Base-by-base conservation (phyloP, 768 basidiomycete genomes). In the Leccinum longicurvipes region DNA sequence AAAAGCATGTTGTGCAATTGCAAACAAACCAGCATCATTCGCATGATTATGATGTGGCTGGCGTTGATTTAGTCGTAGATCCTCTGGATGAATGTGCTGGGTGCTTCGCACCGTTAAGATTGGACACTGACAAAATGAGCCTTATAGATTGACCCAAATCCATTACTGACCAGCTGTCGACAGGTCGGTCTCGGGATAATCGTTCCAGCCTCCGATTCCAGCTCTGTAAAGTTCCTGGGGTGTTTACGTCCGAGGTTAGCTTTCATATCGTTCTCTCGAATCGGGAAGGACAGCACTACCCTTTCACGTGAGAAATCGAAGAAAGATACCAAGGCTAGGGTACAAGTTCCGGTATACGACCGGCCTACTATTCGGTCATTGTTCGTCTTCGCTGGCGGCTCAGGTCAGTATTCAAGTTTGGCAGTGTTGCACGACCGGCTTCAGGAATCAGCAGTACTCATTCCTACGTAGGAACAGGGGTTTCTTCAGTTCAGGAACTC, bases 321-420 rank as follows among this genome's bases (percentile, higher is more conserved):
- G 9, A 39, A 4, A n/a, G 54, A 11, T 6, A 21, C 21, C 32
- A 47, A 1, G 17, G 9, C 24, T 3, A 24, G 17, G 9, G 21
- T 47, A 19, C 41, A 4, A 6, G 15, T 45, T 27, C 60, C 62
- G 1, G 56, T 62, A 1, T 67, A 63, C 39, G 59, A 59, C 31
- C n/a, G n/a, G n/a, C n/a, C 72, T 56, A 56, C 64, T 28, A 61
- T 72, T 28, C 79, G 81, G 47, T 79, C 78, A 14, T 77, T 86
- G 46, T 71, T 86, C 41, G 77, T 87, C 31, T 78, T 87, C 39
- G 81, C 82, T 60, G 85, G 85, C 69, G 76, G 75, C 17, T 60
- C 67, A 31, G 78, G 72, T 64, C 19, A 54, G 66, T 51, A 49
- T n/a, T n/a, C n/a, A n/a, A n/a, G n/a, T 39, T 36, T 34, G n/a